A percentile compares a stretch with the other conserved stretches of the same genome.
Conservation (phyloP, 805 yeast genomes). For the Metahyphopichia silvanorum region DNA sequence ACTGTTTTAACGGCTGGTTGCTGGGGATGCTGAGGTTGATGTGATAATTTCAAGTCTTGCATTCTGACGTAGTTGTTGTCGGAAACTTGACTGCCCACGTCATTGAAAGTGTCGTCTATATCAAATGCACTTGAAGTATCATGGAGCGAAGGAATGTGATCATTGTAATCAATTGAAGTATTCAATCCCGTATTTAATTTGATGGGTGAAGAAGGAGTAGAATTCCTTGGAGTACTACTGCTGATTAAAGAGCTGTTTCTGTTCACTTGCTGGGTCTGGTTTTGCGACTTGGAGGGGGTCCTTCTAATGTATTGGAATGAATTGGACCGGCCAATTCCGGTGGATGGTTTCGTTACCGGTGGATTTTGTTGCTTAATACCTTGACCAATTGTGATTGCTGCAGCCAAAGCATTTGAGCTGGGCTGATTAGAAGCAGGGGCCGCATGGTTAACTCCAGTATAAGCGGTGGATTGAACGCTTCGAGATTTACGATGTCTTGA, state of each 20-base stretch:
- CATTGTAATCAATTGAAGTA: neutral
- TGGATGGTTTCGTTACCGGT: constrained; percentile 8
- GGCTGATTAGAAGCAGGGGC: constrained; percentile 34
- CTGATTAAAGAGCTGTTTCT: constrained; percentile 5
- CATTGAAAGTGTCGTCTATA: constrained; percentile 30
- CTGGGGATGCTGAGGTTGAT: constrained; percentile 4
- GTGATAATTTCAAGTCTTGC: constrained; percentile 32
- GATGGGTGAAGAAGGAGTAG: too few species aligned
- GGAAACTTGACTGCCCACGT: constrained; percentile 14
- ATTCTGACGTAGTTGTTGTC: constrained; percentile 30
- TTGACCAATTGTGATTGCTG: constrained; percentile 43
- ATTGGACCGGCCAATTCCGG: constrained; percentile 1
- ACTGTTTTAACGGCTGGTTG: constrained; percentile 39
- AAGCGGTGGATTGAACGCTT: constrained; percentile 29
- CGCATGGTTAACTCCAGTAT: constrained; percentile 41
- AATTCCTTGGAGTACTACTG: too few species aligned
- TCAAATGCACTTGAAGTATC: constrained; percentile 9
- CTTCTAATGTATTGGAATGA: constrained; percentile 5
- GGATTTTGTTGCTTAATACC: constrained; percentile 16
- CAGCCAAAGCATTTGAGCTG: constrained; percentile 38
- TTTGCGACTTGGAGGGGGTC: neutral
- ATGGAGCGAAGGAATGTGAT: constrained; percentile 5
- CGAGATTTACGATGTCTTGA: constrained; percentile 27
- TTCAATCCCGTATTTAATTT: neutral
- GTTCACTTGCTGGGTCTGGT: constrained; percentile 7